Base-by-base conservation (phyloP, 805 yeast species). In the Isabelozyma gotoi region DNA sequence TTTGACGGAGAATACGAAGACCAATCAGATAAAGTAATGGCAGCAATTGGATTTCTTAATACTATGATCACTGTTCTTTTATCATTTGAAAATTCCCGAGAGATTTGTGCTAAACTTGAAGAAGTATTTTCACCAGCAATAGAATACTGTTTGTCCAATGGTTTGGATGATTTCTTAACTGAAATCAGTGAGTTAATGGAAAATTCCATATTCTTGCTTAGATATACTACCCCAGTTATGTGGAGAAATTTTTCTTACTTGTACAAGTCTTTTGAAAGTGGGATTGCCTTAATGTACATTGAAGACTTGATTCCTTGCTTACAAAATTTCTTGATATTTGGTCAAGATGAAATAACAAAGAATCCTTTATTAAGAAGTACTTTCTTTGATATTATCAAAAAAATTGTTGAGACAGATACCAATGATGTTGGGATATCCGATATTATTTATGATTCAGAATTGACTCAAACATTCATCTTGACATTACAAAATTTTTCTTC, bases 21-120 rank as follows among this genome's bases (percentile, higher is more conserved):
- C 34, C 57, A 59, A 39, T 76, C 80, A 11, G 96, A 87, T 46
- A 90, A 89, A 62, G 81, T 84, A 36, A 79, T 82, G 77, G 89
- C 96, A 16, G 96, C 91, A 0, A 67, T 83, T 16, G 96, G 96
- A 11, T 76, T 90, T 27, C 63, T 92, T 49, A 84, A 84, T 52
- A 91, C 97, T 2, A 77, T 91, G 67, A 80, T 85, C 24, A 88
- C 97, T 0, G 84, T 92, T 41, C 66, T 92, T 33, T 65, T 88
- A 39, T 83, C 96, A 4, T 81, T 91, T 67, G 96, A 94, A 62
- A 85, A 84, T 57, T 84, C 96, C 1, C 71, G 72, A 7, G 86
- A 81, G 34, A 75, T 85, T 39, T 83, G 88, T 12, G 65, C 63
- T 18, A 75, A 73, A 57, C 71, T 91, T 40, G 89, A 88, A 56